A percentile compares a stretch with the other conserved stretches of the same genome.
Conservation (phyloP, 371 early-diverging fungal species). For the Lichtheimia hyalospora region DNA sequence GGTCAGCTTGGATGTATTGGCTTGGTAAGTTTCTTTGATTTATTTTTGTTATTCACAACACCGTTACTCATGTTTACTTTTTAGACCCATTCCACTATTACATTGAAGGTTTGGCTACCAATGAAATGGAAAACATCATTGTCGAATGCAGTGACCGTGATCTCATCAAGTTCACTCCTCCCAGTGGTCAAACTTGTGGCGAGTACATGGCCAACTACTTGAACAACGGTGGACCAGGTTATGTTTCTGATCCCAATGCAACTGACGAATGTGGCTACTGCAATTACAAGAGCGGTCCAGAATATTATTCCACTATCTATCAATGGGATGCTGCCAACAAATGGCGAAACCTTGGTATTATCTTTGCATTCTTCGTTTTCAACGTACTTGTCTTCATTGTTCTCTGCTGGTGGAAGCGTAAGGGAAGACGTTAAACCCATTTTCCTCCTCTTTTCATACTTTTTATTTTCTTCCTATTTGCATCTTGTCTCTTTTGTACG, state of each 20-base stretch:
- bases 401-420: slow-evolving; percentile 22
- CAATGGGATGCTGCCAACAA: slow-evolving; percentile 45
- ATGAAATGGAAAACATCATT: slow-evolving; percentile 51
- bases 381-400: slow-evolving; percentile 40
- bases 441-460: neutral
- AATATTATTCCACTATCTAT: slow-evolving; percentile 33
- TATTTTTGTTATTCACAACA: slow-evolving; percentile 63
- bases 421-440: slow-evolving; percentile 18
- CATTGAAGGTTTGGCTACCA: slow-evolving; percentile 65
- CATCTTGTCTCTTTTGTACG: too few species aligned
- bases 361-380: slow-evolving; percentile 48
- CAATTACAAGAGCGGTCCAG: slow-evolving; percentile 50
- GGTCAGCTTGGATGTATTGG: slow-evolving; percentile 81
- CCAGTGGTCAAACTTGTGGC: slow-evolving; percentile 58
- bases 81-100: slow-evolving; percentile 61
- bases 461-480: neutral
- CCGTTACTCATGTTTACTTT: too few species aligned
- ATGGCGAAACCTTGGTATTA: slow-evolving; percentile 69
- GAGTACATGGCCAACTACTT: slow-evolving; percentile 55
- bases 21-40: slow-evolving; percentile 59
- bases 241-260: slow-evolving; percentile 46
- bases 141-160: slow-evolving; percentile 52
- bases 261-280: slow-evolving; percentile 62
- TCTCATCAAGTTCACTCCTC: slow-evolving; percentile 49
- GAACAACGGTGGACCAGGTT: slow-evolving; percentile 43